Evolutionary conservation across 352 stramenopile species (phyloP).

Genomic region (Phytophthora cactorum): DNA sequence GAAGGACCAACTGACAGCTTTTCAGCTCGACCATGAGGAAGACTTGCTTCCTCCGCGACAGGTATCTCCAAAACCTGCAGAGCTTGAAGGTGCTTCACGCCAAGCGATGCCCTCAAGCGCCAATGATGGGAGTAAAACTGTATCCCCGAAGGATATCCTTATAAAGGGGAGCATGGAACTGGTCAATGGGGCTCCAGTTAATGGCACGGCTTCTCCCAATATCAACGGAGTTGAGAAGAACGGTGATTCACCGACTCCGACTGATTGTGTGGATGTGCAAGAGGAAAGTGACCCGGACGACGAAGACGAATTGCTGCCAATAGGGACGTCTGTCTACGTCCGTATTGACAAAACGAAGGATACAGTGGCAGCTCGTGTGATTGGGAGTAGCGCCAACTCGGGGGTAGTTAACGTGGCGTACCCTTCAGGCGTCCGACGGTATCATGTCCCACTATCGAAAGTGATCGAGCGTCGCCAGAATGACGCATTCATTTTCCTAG

Average conservation of each 20-base stretch:
- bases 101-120: background rate
- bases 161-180: background rate
- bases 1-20: constrained; percentile 75
- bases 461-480: constrained; percentile 54
- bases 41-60: constrained; percentile 30
- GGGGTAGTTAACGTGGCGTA: constrained; percentile 76
- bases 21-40: constrained; percentile 58
- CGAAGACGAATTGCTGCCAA: constrained; percentile 41
- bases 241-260: background rate
- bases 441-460: constrained; percentile 68
- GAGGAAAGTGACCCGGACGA: constrained; percentile 28
- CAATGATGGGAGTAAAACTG: background rate
- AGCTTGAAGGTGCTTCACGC: background rate
- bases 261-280: background rate
- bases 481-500: constrained; percentile 79
- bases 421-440: constrained; percentile 58
- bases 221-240: constrained; percentile 1
- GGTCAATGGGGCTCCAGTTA: background rate
- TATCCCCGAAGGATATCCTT: background rate
- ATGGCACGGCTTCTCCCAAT: background rate
- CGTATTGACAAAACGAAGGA: constrained; percentile 71
- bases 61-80: background rate
- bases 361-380: constrained; percentile 64
- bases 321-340: constrained; percentile 69
- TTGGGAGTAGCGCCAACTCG: constrained; percentile 62